Evolutionary conservation across 305 asterid genomes (phyloP).

Genomic region (Plantago rigida): DNA sequence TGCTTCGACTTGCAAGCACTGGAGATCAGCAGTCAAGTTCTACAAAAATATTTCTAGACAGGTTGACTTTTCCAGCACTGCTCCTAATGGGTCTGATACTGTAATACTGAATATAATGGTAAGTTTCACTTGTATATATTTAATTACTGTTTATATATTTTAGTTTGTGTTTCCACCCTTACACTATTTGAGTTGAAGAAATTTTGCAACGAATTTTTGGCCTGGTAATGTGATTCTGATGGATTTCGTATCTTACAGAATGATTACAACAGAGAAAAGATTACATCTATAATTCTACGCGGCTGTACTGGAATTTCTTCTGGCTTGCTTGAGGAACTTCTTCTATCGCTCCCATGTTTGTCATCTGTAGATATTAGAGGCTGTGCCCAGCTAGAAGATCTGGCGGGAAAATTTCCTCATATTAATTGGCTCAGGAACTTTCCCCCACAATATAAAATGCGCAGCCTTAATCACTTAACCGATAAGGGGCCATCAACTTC

Average conservation of each 20-base stretch:
- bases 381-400: constrained; percentile 78
- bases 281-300: constrained; percentile 63
- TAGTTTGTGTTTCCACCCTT: not conserved
- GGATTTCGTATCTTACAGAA: constrained; percentile 48
- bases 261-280: constrained; percentile 62
- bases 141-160: constrained; percentile 2
- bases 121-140: constrained; percentile 24
- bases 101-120: constrained; percentile 64
- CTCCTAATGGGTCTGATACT: constrained; percentile 60
- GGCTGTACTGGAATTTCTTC: constrained; percentile 72
- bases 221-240: constrained; percentile 24
- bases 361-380: constrained; percentile 83
- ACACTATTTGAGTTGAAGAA: not conserved
- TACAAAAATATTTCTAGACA: constrained; percentile 63
- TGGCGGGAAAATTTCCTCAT: constrained; percentile 67
- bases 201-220: constrained; percentile 18
- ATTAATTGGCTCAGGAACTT: constrained; percentile 64
- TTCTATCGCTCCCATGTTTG: constrained; percentile 51
- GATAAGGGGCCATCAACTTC: constrained; percentile 43
- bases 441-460: constrained; percentile 40
- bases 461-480: constrained; percentile 50
- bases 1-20: constrained; percentile 79
- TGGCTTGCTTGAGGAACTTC: constrained; percentile 67
- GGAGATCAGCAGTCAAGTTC: constrained; percentile 60
- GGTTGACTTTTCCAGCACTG: constrained; percentile 60